phyloP scores from a whole-genome alignment of 1,139 yeast genomes.

The Magnusiomyces fungicola region DNA sequence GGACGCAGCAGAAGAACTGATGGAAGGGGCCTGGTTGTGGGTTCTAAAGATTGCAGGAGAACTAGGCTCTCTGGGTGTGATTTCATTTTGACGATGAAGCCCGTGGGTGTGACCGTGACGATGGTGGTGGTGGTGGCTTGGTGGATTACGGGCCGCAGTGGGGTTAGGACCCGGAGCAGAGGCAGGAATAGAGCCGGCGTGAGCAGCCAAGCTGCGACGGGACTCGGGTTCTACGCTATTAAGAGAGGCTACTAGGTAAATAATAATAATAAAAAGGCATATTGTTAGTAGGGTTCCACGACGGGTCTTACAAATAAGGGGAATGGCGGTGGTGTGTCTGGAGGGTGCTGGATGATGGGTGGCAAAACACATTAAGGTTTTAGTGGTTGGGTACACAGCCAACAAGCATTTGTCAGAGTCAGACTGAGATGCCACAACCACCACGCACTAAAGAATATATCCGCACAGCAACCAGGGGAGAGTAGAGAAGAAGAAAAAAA shows the following conservation, averaged over 20 bases:
- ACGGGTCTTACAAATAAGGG: too few species aligned
- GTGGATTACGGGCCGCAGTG: not conserved
- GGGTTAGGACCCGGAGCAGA: not conserved
- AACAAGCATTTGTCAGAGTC: too few species aligned
- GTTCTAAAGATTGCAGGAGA: too few species aligned
- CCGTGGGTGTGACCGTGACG: constrained; percentile 1
- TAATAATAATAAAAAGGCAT: too few species aligned
- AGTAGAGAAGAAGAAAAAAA: not conserved
- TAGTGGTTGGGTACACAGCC: too few species aligned
- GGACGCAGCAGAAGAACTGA: not conserved
- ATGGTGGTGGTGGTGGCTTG: constrained; percentile 8
- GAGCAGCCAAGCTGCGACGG: constrained; percentile 1
- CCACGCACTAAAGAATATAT: too few species aligned
- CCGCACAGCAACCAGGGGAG: too few species aligned
- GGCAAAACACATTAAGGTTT: too few species aligned
- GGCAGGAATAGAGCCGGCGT: not conserved
- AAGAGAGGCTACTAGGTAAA: constrained; percentile 5
- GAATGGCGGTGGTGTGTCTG: too few species aligned
- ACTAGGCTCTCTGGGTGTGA: constrained; percentile 8
- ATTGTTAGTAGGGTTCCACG: too few species aligned
- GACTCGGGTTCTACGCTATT: constrained; percentile 2
- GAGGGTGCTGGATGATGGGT: not conserved
- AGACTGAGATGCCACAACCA: too few species aligned
- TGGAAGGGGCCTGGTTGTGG: too few species aligned
- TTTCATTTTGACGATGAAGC: constrained; percentile 2